Conservation (phyloP, 2,329 filamentous ascomycete species). For the Esteya vermicola region DNA sequence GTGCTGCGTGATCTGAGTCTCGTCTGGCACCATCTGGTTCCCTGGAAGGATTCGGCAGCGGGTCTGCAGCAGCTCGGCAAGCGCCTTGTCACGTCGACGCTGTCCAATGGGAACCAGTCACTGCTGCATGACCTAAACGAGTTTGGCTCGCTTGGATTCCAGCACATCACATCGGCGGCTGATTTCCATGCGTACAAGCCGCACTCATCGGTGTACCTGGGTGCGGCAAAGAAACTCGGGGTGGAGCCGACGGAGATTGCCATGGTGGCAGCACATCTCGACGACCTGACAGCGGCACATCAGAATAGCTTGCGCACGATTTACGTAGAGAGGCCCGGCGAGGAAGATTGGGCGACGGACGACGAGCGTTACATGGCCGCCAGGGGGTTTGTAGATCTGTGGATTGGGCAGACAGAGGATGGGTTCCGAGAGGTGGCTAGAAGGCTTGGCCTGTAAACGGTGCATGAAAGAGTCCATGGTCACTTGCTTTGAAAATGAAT, state of each 20-base stretch:
- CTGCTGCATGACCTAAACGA: constrained; percentile 51
- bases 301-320: constrained; percentile 51
- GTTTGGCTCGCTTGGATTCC: constrained; percentile 47
- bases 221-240: constrained; percentile 46
- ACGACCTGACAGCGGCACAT: constrained; percentile 53
- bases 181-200: constrained; percentile 67
- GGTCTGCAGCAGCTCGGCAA: constrained; percentile 41
- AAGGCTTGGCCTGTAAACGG: constrained; percentile 4
- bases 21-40: constrained; percentile 57
- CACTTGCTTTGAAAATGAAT: too few species aligned
- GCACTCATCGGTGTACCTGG: constrained; percentile 50
- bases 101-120: constrained; percentile 60
- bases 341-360: constrained; percentile 47
- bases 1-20: constrained; percentile 48
- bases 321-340: constrained; percentile 54
- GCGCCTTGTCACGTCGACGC: constrained; percentile 44
- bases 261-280: constrained; percentile 65
- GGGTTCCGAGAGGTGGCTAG: constrained; percentile 38
- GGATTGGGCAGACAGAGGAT: constrained; percentile 34
- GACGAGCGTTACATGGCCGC: constrained; percentile 34
- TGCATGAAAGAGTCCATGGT: too few species aligned
- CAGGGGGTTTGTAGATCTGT: constrained; percentile 51
- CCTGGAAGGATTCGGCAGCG: constrained; percentile 49
- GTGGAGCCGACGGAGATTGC: constrained; percentile 47
- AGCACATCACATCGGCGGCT: constrained; percentile 53